Conservation (phyloP, 1,284 basidiomycete species). For the Pyrrhoderma lamaoense region DNA sequence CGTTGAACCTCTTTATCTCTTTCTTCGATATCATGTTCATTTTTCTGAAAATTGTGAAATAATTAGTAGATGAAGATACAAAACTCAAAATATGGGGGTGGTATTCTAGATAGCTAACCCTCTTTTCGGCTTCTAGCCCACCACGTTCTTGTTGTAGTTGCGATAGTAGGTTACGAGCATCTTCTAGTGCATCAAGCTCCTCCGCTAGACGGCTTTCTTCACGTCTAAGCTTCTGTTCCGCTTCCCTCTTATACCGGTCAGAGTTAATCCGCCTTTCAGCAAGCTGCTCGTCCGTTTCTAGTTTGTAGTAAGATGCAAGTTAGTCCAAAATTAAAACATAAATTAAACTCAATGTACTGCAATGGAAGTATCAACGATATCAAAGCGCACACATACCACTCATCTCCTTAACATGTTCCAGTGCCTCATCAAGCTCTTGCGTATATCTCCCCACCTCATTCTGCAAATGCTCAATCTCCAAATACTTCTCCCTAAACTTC, state of each 20-base stretch:
- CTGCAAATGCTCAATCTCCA: slow-evolving; percentile 53
- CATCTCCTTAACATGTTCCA: slow-evolving; percentile 65
- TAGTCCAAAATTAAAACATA: too few relatives aligned
- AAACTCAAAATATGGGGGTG: too few relatives aligned
- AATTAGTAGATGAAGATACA: not conserved
- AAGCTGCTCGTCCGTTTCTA: slow-evolving; percentile 78
- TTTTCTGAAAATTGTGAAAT: slow-evolving; percentile 31
- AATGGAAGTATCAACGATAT: too few relatives aligned
- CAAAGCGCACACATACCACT: slow-evolving; percentile 41
- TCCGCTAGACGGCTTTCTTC: slow-evolving; percentile 50
- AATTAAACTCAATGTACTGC: too few relatives aligned
- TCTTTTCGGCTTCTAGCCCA: slow-evolving; percentile 54
- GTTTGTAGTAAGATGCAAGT: too few relatives aligned
- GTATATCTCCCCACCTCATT: slow-evolving; percentile 52
- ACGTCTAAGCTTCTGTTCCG: slow-evolving; percentile 42
- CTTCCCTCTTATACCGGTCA: slow-evolving; percentile 52
- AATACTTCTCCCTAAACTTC: slow-evolving; percentile 80
- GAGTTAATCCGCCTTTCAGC: slow-evolving; percentile 64
- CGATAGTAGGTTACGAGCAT: slow-evolving; percentile 48
- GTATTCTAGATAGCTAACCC: slow-evolving; percentile 34
- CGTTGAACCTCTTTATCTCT: slow-evolving; percentile 72
- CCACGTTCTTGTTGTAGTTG: slow-evolving; percentile 55
- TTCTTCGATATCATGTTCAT: slow-evolving; percentile 65
- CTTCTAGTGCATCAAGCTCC: slow-evolving; percentile 52
- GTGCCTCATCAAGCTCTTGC: slow-evolving; percentile 55